A percentile compares a stretch with the other conserved stretches of the same genome.
Evolutionary conservation across 345 rosid species (phyloP).

Genomic region (Populus deltoides): DNA sequence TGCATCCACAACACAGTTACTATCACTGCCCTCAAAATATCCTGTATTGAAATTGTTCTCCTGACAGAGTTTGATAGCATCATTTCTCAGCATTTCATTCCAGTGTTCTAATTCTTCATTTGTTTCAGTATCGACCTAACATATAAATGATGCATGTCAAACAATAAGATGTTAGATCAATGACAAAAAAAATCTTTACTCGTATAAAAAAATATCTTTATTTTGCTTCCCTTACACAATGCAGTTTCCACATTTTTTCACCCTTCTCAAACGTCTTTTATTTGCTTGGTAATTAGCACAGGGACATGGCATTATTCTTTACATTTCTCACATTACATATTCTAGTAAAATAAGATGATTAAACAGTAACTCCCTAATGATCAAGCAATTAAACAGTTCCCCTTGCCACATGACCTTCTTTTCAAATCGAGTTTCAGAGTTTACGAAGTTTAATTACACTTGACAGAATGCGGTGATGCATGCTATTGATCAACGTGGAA

Average conservation of each 20-base stretch:
- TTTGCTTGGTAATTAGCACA: neutral
- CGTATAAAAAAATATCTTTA: neutral
- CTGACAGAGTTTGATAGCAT: slow-evolving; percentile 82
- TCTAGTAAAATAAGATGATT: neutral
- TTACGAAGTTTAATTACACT: neutral
- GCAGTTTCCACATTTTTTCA: neutral
- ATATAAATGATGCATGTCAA: neutral
- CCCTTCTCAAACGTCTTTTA: neutral
- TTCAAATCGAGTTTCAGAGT: neutral
- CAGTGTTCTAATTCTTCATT: slow-evolving; percentile 95
- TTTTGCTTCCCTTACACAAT: neutral
- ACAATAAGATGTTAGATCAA: neutral
- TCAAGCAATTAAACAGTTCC: neutral
- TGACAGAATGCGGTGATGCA: neutral
- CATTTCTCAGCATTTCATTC: slow-evolving; percentile 88
- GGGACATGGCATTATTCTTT: neutral
- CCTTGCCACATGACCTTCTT: neutral
- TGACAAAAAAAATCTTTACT: neutral
- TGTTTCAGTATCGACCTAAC: slow-evolving; percentile 77
- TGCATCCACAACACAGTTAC: slow-evolving; percentile 74
- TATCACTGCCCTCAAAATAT: slow-evolving; percentile 89
- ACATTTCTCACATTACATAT: neutral
- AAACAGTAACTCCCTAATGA: neutral
- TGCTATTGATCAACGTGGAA: neutral
- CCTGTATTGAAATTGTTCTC: slow-evolving; percentile 92